A percentile compares a stretch with the other conserved stretches of the same genome.
phyloP scores from a whole-genome alignment of 345 rosid species.

The Aquilaria sinensis region DNA sequence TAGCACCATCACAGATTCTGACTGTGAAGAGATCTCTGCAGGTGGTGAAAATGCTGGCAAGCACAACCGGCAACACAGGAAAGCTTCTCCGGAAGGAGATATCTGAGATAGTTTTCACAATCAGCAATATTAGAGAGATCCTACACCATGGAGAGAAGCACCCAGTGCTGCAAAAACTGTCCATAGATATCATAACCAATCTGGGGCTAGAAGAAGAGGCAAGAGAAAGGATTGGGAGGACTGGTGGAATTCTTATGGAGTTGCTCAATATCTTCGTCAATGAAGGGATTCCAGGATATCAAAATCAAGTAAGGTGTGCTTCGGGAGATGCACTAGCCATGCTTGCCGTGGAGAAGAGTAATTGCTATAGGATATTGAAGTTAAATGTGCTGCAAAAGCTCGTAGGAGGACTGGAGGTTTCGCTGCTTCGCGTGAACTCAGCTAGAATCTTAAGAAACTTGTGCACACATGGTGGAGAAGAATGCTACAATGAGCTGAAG shows the following conservation, averaged over 20 bases:
- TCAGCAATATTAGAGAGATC: slow-evolving; percentile 76
- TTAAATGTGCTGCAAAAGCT: slow-evolving; percentile 41
- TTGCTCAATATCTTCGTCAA: slow-evolving; percentile 64
- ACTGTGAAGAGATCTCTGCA: slow-evolving; percentile 74
- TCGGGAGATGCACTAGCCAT: slow-evolving; percentile 92
- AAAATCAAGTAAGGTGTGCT: slow-evolving; percentile 46
- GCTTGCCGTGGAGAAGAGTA: slow-evolving; percentile 63
- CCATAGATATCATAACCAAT: slow-evolving; percentile 65
- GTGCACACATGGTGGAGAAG: slow-evolving; percentile 46
- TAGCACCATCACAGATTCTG: slow-evolving; percentile 42
- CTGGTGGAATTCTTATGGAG: slow-evolving; percentile 80
- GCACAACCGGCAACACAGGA: slow-evolving; percentile 74
- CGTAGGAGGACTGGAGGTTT: slow-evolving; percentile 44
- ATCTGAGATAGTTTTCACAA: slow-evolving; percentile 82
- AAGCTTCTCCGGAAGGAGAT: slow-evolving; percentile 69
- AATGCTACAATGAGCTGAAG: slow-evolving; percentile 45
- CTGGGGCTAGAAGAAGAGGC: slow-evolving; percentile 73
- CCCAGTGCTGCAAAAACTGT: slow-evolving; percentile 58
- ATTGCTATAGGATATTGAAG: slow-evolving; percentile 64
- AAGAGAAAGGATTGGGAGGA: slow-evolving; percentile 73
- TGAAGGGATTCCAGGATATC: slow-evolving; percentile 22
- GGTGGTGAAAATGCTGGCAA: slow-evolving; percentile 74
- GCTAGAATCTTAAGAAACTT: slow-evolving; percentile 73
- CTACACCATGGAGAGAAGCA: slow-evolving; percentile 59
- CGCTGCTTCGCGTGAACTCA: slow-evolving; percentile 53